Evolutionary conservation across 257 asterid species (phyloP).

Genomic region (Lycium ferocissimum): DNA sequence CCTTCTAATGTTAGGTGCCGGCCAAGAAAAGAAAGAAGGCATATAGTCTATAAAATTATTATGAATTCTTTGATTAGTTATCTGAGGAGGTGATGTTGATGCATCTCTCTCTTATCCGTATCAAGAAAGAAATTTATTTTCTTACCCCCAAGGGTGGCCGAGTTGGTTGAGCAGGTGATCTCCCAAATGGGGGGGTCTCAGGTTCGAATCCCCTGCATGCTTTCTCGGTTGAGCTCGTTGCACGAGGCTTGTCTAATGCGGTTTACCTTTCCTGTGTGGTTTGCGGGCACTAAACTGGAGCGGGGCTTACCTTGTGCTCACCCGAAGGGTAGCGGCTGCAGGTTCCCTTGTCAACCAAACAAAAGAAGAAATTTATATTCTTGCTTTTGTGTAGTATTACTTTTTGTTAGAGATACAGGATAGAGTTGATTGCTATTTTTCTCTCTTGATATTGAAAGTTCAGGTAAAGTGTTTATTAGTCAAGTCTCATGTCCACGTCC

Average conservation of each 20-base stretch:
- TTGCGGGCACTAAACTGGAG: too few relatives aligned
- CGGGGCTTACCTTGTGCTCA: too few relatives aligned
- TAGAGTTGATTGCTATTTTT: background rate
- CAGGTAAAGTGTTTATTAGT: conserved; percentile 23
- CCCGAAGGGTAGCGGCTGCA: too few relatives aligned
- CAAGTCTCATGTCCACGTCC: too few relatives aligned
- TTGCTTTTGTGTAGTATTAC: background rate
- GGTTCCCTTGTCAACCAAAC: too few relatives aligned
- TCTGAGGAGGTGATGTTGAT: background rate
- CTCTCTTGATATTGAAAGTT: background rate
- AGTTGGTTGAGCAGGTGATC: too few relatives aligned
- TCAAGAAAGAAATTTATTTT: background rate
- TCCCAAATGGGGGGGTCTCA: too few relatives aligned
- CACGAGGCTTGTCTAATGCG: too few relatives aligned
- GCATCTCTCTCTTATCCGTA: conserved; percentile 5
- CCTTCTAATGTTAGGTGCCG: background rate
- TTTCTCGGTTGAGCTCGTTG: too few relatives aligned
- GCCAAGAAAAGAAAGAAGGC: background rate
- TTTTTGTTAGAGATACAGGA: background rate
- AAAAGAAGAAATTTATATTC: background rate
- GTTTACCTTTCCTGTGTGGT: too few relatives aligned
- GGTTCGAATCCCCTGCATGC: too few relatives aligned
- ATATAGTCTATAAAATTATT: background rate
- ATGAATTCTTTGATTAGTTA: background rate
- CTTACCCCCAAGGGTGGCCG: too few relatives aligned